These are phyloP conservation scores for Tetradesmus lagerheimii DNA, from an alignment of 139 green algal species.

Conservation along the genomic window DNA sequence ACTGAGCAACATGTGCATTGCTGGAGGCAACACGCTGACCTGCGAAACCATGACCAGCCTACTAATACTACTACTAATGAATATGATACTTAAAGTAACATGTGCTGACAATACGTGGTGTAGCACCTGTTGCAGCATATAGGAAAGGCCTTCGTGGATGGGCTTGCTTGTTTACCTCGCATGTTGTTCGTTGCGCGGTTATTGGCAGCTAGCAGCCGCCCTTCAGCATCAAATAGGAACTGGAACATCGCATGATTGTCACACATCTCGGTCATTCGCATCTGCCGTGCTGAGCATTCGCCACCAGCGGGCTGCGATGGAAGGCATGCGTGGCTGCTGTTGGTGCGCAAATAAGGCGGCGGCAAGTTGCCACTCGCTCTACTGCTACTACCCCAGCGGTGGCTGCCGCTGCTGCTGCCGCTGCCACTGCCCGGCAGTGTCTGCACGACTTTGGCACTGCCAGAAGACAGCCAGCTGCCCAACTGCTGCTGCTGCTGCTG, in stretches of 20 bases:
- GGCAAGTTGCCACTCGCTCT: background rate
- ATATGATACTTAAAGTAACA: no score
- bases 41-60: no score
- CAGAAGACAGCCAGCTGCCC: background rate
- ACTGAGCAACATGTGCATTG: background rate
- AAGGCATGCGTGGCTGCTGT: constrained; percentile 28
- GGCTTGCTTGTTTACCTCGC: constrained; percentile 48
- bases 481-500: background rate
- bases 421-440: background rate
- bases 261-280: constrained; percentile 67
- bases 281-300: constrained; percentile 32
- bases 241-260: constrained; percentile 77
- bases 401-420: background rate
- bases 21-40: no score
- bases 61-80: no score
- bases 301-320: background rate
- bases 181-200: constrained; percentile 66
- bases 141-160: no score
- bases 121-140: no score
- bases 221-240: constrained; percentile 74
- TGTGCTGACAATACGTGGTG: no score
- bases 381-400: no score
- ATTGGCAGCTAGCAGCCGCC: constrained; percentile 71
- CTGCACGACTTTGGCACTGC: background rate
- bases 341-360: background rate